phyloP scores from a whole-genome alignment of 257 asterid genomes.

The Solanum lycopersicoides region DNA sequence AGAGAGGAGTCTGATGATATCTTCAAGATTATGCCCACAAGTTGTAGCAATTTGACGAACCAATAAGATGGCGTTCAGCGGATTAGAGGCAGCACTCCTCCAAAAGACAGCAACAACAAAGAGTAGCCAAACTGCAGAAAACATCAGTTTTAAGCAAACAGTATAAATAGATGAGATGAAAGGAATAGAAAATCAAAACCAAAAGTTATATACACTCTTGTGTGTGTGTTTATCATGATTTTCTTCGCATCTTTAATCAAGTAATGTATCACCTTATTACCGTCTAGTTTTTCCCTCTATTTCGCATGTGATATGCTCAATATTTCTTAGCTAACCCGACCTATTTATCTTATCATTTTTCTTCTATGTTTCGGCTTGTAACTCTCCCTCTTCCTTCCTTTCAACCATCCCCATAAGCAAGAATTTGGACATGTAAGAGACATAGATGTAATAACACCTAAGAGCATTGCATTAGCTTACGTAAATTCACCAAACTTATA shows the following conservation, averaged over 20 bases:
- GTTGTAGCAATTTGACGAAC: not conserved
- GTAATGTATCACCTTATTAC: not conserved
- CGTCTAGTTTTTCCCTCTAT: not conserved
- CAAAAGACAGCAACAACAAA: not conserved
- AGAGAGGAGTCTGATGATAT: not conserved
- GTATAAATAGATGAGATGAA: not conserved
- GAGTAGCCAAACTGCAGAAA: not conserved
- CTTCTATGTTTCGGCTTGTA: not conserved
- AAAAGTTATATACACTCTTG: no score
- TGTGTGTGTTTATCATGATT: not conserved
- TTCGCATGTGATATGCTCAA: not conserved
- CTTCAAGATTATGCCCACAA: not conserved
- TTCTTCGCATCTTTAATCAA: not conserved
- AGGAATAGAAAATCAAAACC: not conserved
- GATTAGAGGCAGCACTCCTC: conserved; percentile 9
- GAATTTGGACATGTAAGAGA: not conserved
- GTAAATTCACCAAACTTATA: not conserved
- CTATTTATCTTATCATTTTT: not conserved
- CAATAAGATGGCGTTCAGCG: not conserved
- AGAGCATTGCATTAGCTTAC: not conserved
- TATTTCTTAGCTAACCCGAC: not conserved
- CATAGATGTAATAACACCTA: not conserved
- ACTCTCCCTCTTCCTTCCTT: not conserved
- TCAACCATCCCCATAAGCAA: not conserved
- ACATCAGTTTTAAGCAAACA: not conserved